Base-by-base conservation (phyloP, 1,139 yeast genomes). In the Scheffersomyces segobiensis region DNA sequence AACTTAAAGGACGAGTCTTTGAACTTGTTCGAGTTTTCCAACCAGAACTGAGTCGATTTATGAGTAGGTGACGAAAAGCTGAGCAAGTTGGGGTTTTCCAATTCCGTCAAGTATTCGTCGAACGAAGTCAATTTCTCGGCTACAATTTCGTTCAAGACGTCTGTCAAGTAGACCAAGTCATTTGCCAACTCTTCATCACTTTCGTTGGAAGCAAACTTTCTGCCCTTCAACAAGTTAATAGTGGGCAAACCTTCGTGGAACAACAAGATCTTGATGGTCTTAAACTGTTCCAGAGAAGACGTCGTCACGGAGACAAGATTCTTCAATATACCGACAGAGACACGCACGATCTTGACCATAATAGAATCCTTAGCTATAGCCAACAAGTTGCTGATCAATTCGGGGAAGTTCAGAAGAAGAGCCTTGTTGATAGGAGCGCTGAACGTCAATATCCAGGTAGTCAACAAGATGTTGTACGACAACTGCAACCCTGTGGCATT, bases 21-120 rank as follows among this genome's bases (percentile, higher is more conserved):
- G 79, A 96, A 95, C 66, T 85, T 83, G 53, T 77, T 80, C 42
- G 89, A 81, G 71, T 96, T 92, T 64, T 92, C 96, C 62, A 87
- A 81, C 97, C 99, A 95, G 72, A 95, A 95, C 57, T 91, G 92
- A 56, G 85, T 87, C 53, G 92, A 89, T 66, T 87, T 86, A 75
- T 95, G 99, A 24, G 97, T 93, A 57, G 99, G 99, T 8, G 82
- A 77, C 1, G 97, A 86, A 96, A 97, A 95, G 62, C 86, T 84
- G 68, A 95, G 83, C 62, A 86, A 82, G 67, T 88, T 87, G n/a
- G 84, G 84, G 59, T 95, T 87, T 61, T 87, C 89, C 60, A 95
- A 81, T 76, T 95, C 99, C 55, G 93, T 87, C 67, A 86, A 80
- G 74, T 93, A 95, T 73, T 93, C 98, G 69, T 95, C 99, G 71